Base-by-base conservation (phyloP, 1,284 basidiomycete species). In the Pseudozyma thailandica region DNA sequence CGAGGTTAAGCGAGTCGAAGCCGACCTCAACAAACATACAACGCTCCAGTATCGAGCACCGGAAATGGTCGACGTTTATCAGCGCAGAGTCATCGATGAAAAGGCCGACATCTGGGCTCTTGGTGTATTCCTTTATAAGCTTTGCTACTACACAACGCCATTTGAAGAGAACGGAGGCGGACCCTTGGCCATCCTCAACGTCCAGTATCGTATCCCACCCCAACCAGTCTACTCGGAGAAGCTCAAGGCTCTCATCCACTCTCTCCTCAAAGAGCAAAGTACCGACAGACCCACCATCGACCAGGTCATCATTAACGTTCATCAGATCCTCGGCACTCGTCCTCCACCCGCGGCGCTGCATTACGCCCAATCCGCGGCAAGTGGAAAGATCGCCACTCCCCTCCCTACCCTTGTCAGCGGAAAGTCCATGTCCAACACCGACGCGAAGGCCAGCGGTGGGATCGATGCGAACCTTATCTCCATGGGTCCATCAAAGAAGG, bases 131-230 rank as follows among this genome's bases (percentile, higher is more conserved):
- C 85, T 92, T 10, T 92, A 92, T 85, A 92, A 92, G 84, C 86
- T 88, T 7, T 98, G 96, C 84, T 99, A 98, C 84, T 98, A 99
- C 84, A 99, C 95, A 0, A 99, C 96, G 0, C 96, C 96, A 0
- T 98, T 98, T 41, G 80, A 82, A 43, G 79, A 77, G 52, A 78
- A 81, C 74, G 78, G 96, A 94, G 84, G 95, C 74, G 95, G 95
- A 0, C 92, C 94, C 0, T 85, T 98, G 47, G 96, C 96, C 0
- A 98, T 98, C 68, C 87, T 98, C 63, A 96, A 97, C 78, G 95
- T 94, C 27, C 93, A 95, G 80, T 99, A 97, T 84, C 91, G 90
- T 54, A 70, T 65, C 37, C 69, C 73, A 13, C 38, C 60, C n/a
- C 44, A 93, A 83, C 96, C 96, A 0, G 88, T 91, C 3, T 99